phyloP scores from a whole-genome alignment of 148 eudicot species.

The Spergularia bocconei region DNA sequence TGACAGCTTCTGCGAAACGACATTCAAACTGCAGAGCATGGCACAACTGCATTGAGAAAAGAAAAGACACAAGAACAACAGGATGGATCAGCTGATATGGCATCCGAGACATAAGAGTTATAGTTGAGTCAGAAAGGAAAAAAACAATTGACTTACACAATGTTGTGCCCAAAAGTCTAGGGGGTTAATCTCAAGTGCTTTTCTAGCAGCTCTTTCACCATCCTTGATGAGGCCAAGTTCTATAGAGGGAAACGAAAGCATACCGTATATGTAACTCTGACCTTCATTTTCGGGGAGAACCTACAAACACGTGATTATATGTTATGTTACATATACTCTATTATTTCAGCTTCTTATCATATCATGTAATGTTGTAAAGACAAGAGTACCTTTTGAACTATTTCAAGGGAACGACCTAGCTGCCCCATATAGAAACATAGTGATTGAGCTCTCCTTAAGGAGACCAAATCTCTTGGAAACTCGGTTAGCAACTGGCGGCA shows the following conservation, averaged over 20 bases:
- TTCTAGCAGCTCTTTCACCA: slow-evolving; percentile 70
- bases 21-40: slow-evolving; percentile 78
- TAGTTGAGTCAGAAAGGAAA: too few species aligned
- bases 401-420: slow-evolving; percentile 55
- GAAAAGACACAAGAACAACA: not conserved
- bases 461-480: slow-evolving; percentile 74
- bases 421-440: slow-evolving; percentile 91
- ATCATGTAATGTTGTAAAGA: not conserved
- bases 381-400: slow-evolving; percentile 70
- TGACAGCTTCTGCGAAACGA: slow-evolving; percentile 77
- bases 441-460: slow-evolving; percentile 85
- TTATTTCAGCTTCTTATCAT: not conserved
- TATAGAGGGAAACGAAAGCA: slow-evolving; percentile 84
- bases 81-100: not conserved
- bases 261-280: slow-evolving; percentile 68
- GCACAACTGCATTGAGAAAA: slow-evolving; percentile 61
- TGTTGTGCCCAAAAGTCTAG: slow-evolving; percentile 91
- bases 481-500: slow-evolving; percentile 54
- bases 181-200: slow-evolving; percentile 64
- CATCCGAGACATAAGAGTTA: not conserved
- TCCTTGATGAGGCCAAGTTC: slow-evolving; percentile 73
- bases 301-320: slow-evolving; percentile 27
- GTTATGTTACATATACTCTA: not conserved
- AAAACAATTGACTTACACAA: slow-evolving; percentile 74
- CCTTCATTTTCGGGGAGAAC: slow-evolving; percentile 63